Evolutionary conservation across 768 basidiomycete species (phyloP).

Genomic region (Boletus vermiculosoides): DNA sequence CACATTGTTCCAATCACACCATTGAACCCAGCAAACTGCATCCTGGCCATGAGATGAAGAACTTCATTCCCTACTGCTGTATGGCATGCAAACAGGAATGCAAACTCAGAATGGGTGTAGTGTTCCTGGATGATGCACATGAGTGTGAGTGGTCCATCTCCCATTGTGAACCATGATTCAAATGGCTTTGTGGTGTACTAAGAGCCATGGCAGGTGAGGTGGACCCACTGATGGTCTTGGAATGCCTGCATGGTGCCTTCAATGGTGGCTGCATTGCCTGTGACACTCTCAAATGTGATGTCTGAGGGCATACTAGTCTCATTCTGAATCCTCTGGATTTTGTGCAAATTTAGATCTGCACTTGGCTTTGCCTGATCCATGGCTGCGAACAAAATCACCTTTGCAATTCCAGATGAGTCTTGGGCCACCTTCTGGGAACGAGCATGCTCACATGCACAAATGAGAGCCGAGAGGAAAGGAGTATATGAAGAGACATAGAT

Average conservation of each 20-base stretch:
- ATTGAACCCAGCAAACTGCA: not conserved
- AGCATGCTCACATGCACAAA: not conserved
- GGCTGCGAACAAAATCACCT: not conserved
- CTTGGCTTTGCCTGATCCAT: not conserved
- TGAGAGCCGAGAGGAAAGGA: not conserved
- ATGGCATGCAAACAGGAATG: not conserved
- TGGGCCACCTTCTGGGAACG: not conserved
- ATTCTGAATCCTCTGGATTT: not conserved
- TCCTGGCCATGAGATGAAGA: not conserved
- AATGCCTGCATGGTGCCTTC: not conserved
- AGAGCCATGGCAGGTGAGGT: not conserved
- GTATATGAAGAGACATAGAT: not conserved
- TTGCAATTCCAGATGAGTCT: not conserved
- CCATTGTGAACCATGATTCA: not conserved
- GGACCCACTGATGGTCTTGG: not conserved
- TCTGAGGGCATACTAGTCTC: no score
- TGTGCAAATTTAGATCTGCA: not conserved
- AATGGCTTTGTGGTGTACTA: not conserved
- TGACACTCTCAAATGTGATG: not conserved
- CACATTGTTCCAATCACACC: conserved; percentile 1
- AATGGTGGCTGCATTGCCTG: not conserved
- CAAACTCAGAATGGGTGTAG: not conserved
- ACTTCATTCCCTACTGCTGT: not conserved
- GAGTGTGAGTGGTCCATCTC: no score
- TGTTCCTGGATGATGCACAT: not conserved